These are phyloP conservation scores for Colletotrichum sansevieriae DNA, from an alignment of 2,329 filamentous ascomycete species.

Conservation along the genomic window DNA sequence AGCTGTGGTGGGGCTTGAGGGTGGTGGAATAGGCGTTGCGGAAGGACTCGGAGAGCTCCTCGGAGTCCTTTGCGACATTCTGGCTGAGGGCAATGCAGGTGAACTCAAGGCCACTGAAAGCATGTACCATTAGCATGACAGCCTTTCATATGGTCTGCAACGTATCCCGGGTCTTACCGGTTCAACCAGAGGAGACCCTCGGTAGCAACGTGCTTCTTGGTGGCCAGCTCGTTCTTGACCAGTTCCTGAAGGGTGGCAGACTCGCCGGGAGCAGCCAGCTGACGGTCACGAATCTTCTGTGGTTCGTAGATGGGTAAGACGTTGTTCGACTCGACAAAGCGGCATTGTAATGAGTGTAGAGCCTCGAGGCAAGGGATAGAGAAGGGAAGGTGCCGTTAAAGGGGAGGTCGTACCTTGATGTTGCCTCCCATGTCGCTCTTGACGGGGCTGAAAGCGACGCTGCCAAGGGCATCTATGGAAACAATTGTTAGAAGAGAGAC, in stretches of 20 bases:
- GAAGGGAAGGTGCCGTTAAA: conserved; percentile 1
- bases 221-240: conserved; percentile 87
- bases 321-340: not conserved
- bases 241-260: conserved; percentile 90
- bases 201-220: conserved; percentile 87
- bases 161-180: conserved; percentile 68
- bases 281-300: conserved; percentile 90
- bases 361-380: not conserved
- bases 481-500: conserved; percentile 13
- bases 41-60: conserved; percentile 91
- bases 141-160: not conserved
- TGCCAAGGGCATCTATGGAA: conserved; percentile 69
- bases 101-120: conserved; percentile 87
- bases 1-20: conserved; percentile 93
- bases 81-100: conserved; percentile 85
- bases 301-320: not conserved
- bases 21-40: conserved; percentile 85
- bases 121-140: conserved; percentile 19
- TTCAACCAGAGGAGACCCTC: conserved; percentile 93
- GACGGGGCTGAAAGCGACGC: conserved; percentile 87
- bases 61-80: conserved; percentile 75
- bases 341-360: not conserved
- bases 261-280: conserved; percentile 80
- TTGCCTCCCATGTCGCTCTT: conserved; percentile 94
- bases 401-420: conserved; percentile 76